Conservation (phyloP, 2,329 filamentous ascomycete genomes). For the Claviceps humidiphila region DNA sequence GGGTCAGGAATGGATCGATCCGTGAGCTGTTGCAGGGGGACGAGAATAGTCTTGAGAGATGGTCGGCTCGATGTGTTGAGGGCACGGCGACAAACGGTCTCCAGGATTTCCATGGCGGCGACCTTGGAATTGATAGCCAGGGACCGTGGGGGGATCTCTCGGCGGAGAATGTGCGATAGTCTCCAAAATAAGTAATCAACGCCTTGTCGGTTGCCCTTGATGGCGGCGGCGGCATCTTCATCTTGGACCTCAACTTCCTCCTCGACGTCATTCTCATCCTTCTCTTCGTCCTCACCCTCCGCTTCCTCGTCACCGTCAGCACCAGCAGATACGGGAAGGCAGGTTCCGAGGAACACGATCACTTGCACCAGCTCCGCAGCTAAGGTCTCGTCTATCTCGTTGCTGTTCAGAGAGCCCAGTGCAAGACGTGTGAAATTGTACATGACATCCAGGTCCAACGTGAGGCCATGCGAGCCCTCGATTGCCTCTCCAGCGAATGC, state of each 20-base stretch:
- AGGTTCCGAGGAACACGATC: slow-evolving; percentile 63
- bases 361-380: slow-evolving; percentile 69
- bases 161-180: slow-evolving; percentile 64
- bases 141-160: slow-evolving; percentile 53
- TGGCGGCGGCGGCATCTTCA: slow-evolving; percentile 15
- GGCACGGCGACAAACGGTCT: slow-evolving; percentile 52
- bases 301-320: slow-evolving; percentile 27
- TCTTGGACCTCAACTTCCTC: slow-evolving; percentile 31
- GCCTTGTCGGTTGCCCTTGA: slow-evolving; percentile 18
- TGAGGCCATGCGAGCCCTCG: slow-evolving; percentile 56
- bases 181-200: slow-evolving; percentile 68
- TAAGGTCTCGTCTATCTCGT: slow-evolving; percentile 57
- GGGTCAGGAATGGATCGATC: slow-evolving; percentile 63
- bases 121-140: slow-evolving; percentile 59
- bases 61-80: slow-evolving; percentile 42
- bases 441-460: slow-evolving; percentile 52
- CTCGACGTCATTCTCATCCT: slow-evolving; percentile 6
- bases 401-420: slow-evolving; percentile 44
- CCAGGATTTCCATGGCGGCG: slow-evolving; percentile 61
- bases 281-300: slow-evolving; percentile 20
- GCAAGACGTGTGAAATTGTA: slow-evolving; percentile 39
- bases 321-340: slow-evolving; percentile 28
- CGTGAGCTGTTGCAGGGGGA: slow-evolving; percentile 66
- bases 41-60: slow-evolving; percentile 47
- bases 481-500: slow-evolving; percentile 41